phyloP scores from a whole-genome alignment of 352 stramenopile species.

The Phytophthora pistaciae region DNA sequence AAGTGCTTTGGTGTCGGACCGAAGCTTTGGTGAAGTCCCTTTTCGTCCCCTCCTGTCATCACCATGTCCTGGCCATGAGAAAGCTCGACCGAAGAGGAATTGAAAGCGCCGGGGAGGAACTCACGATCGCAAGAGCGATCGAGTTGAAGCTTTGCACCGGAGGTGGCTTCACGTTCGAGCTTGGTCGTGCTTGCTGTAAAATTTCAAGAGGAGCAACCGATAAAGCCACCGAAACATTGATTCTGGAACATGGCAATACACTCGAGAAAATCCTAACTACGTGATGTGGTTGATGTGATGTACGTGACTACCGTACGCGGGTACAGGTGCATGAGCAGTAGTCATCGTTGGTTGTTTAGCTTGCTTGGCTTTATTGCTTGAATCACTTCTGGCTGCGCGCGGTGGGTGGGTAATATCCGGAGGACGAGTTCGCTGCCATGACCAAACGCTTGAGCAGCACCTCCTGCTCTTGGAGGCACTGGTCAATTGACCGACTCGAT shows the following conservation, averaged over 20 bases:
- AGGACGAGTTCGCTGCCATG: slow-evolving; percentile 44
- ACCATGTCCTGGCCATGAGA: slow-evolving; percentile 17
- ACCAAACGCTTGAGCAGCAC: slow-evolving; percentile 40
- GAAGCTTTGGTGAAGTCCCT: not conserved
- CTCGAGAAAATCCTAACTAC: slow-evolving; percentile 31
- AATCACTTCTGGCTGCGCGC: slow-evolving; percentile 26
- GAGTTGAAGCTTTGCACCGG: slow-evolving; percentile 16
- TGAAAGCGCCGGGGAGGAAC: slow-evolving; percentile 14
- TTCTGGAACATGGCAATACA: slow-evolving; percentile 33
- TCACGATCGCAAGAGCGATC: slow-evolving; percentile 16
- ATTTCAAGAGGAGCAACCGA: slow-evolving; percentile 6
- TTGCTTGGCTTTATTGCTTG: slow-evolving; percentile 16
- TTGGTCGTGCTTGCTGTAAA: too few species aligned
- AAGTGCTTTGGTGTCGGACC: not conserved
- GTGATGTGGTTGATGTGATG: slow-evolving; percentile 31
- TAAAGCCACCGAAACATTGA: slow-evolving; percentile 27
- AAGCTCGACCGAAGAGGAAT: slow-evolving; percentile 3
- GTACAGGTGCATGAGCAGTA: not conserved
- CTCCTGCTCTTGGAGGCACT: slow-evolving; percentile 50
- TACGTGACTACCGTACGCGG: slow-evolving; percentile 22
- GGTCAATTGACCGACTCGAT: slow-evolving; percentile 35
- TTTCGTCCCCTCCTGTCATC: not conserved
- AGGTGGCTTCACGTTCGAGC: slow-evolving; percentile 4
- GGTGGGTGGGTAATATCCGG: slow-evolving; percentile 37
- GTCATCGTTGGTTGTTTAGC: slow-evolving; percentile 35